phyloP scores from a whole-genome alignment of 2,329 filamentous ascomycete genomes.

The Scedosporium aurantiacum region DNA sequence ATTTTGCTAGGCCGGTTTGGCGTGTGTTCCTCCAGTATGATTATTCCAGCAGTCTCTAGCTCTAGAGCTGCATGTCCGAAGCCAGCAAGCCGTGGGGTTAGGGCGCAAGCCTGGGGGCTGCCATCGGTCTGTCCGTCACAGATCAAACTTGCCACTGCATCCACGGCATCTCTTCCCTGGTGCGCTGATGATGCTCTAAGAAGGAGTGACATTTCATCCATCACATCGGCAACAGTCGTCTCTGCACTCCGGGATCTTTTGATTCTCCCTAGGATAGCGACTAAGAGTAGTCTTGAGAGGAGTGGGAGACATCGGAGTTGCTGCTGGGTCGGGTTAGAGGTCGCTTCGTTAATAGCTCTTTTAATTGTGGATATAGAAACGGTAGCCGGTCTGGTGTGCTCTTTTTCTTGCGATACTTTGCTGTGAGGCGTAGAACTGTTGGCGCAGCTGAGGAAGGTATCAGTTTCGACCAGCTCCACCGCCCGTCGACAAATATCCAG shows the following conservation, averaged over 20 bases:
- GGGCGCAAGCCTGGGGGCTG: neutral
- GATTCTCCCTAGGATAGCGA: slow-evolving; percentile 67
- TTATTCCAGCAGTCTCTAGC: slow-evolving; percentile 74
- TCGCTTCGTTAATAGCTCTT: slow-evolving; percentile 89
- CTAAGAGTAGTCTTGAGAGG: slow-evolving; percentile 72
- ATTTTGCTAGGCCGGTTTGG: slow-evolving; percentile 83
- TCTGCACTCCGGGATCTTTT: slow-evolving; percentile 78
- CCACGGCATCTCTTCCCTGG: slow-evolving; percentile 8
- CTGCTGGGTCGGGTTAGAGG: slow-evolving; percentile 82
- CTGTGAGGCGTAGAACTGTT: neutral
- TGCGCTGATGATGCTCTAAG: slow-evolving; percentile 8
- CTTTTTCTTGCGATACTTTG: slow-evolving; percentile 20
- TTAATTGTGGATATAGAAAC: slow-evolving; percentile 93
- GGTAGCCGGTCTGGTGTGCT: slow-evolving; percentile 21
- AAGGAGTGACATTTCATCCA: slow-evolving; percentile 52
- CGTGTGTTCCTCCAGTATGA: slow-evolving; percentile 70
- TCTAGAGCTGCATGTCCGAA: slow-evolving; percentile 50
- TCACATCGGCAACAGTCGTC: slow-evolving; percentile 76
- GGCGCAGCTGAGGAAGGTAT: slow-evolving; percentile 20
- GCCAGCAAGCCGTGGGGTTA: neutral
- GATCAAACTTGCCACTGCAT: neutral
- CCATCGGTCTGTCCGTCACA: neutral
- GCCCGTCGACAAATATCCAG: slow-evolving; percentile 92
- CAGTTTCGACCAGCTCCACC: slow-evolving; percentile 84
- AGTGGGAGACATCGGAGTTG: slow-evolving; percentile 75